These are phyloP conservation scores for Lipomyces lipofer DNA, from an alignment of 805 yeast species.

Conservation along the genomic window DNA sequence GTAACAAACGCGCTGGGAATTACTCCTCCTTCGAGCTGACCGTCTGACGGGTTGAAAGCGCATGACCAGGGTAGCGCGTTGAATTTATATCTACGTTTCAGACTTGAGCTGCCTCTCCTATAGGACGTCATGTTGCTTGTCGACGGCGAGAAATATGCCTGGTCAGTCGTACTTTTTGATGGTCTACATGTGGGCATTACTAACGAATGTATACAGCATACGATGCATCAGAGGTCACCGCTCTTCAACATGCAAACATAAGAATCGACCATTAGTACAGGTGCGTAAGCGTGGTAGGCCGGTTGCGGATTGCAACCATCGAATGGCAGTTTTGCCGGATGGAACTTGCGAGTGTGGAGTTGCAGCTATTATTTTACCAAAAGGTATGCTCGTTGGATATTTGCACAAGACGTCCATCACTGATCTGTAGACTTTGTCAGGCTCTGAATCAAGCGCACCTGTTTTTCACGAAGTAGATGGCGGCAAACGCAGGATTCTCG, in stretches of 20 bases:
- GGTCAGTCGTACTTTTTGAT: slow-evolving; percentile 41
- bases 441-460: neutral
- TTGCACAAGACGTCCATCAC: too few relatives aligned
- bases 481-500: slow-evolving; percentile 6
- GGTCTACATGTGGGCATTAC: neutral
- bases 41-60: too few relatives aligned
- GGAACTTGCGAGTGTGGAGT: slow-evolving; percentile 55
- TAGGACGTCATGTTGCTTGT: slow-evolving; percentile 87
- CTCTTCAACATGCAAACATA: slow-evolving; percentile 82
- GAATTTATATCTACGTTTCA: too few relatives aligned
- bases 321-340: slow-evolving; percentile 65
- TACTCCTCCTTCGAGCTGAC: too few relatives aligned
- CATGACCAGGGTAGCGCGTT: too few relatives aligned
- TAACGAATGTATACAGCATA: slow-evolving; percentile 8
- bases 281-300: slow-evolving; percentile 93
- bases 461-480: slow-evolving; percentile 6
- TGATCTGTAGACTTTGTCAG: too few relatives aligned
- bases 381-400: neutral
- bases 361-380: slow-evolving; percentile 43
- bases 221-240: slow-evolving; percentile 93
- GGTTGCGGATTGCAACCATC: slow-evolving; percentile 54
- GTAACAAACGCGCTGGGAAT: too few relatives aligned
- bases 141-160: slow-evolving; percentile 77
- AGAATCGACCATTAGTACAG: slow-evolving; percentile 73
- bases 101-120: neutral